phyloP scores from a whole-genome alignment of 495 filamentous ascomycete species.

The Aspergillus coremiiformis region DNA sequence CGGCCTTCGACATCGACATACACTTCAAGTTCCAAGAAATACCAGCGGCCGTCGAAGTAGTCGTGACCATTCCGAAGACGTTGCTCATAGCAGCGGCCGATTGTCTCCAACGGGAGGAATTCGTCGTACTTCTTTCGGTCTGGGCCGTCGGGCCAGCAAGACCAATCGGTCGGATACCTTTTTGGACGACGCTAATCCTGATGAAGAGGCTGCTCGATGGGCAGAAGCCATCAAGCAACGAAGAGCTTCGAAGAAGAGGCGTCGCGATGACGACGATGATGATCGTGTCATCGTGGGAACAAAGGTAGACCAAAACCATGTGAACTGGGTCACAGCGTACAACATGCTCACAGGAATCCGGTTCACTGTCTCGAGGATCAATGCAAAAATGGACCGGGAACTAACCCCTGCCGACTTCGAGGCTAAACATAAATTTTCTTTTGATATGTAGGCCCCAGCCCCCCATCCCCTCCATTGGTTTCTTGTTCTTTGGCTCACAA shows the following conservation, averaged over 20 bases:
- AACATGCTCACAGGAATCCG: conserved; percentile 99
- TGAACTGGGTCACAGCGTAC: conserved; percentile 97
- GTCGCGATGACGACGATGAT: conserved; percentile 85
- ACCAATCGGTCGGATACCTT: conserved; percentile 78
- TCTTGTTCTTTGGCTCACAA: conserved; percentile 7
- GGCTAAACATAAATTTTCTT: conserved; percentile 92
- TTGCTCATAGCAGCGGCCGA: conserved; percentile 62
- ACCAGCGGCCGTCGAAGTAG: conserved; percentile 47
- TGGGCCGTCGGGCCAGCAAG: conserved; percentile 73
- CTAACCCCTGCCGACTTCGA: conserved; percentile 86
- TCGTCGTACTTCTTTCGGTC: conserved; percentile 71
- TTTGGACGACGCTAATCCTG: conserved; percentile 73
- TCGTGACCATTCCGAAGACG: conserved; percentile 54
- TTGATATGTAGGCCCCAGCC: conserved; percentile 76
- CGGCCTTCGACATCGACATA: conserved; percentile 74
- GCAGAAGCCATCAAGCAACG: conserved; percentile 88
- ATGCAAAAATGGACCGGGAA: conserved; percentile 89
- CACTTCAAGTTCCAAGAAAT: conserved; percentile 70
- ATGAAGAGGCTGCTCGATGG: conserved; percentile 87
- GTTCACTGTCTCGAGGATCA: conserved; percentile 91
- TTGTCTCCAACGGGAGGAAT: conserved; percentile 70
- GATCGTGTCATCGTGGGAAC: conserved; percentile 93
- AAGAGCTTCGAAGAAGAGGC: conserved; percentile 70
- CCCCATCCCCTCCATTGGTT: not conserved
- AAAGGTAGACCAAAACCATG: conserved; percentile 94